Evolutionary conservation across 208 protist genomes (phyloP).

Genomic region (Balamuthia mandrillaris): DNA sequence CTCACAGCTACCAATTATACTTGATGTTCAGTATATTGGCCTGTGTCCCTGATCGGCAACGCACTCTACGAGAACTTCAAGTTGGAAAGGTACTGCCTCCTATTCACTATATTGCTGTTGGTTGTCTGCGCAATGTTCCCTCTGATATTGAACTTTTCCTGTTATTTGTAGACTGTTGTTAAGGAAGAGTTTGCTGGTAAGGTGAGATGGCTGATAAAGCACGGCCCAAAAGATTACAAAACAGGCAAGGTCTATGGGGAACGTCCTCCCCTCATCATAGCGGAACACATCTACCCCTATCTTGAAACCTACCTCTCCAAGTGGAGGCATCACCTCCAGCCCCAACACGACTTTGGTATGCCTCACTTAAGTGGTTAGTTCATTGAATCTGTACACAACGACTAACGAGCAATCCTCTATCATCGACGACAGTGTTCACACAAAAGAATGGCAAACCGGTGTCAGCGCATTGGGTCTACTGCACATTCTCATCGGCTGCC

Average conservation of each 20-base stretch:
- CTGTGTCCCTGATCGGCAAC: slow-evolving; percentile 15
- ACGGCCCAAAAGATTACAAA: slow-evolving; percentile 26
- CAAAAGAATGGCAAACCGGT: background rate
- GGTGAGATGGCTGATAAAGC: background rate
- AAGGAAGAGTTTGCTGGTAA: background rate
- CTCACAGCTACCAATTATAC: slow-evolving; percentile 16
- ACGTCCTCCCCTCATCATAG: background rate
- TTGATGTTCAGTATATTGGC: slow-evolving; percentile 16
- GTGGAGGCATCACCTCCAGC: slow-evolving; percentile 7
- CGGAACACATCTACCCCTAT: background rate
- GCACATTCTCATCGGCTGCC: background rate
- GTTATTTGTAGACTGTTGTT: background rate
- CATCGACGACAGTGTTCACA: slow-evolving; percentile 14
- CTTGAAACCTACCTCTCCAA: background rate
- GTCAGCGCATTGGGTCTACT: slow-evolving; percentile 1
- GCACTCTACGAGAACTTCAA: slow-evolving; percentile 10
- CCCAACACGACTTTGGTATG: slow-evolving; percentile 2
- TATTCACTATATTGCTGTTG: background rate
- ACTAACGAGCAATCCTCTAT: no score
- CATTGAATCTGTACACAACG: no score
- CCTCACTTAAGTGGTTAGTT: background rate
- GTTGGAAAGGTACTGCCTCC: background rate
- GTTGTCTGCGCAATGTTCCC: background rate
- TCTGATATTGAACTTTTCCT: background rate
- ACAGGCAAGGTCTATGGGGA: slow-evolving; percentile 27